These are phyloP conservation scores for Escallonia rubra DNA, from an alignment of 129 eudicot genomes.

Conservation along the genomic window DNA sequence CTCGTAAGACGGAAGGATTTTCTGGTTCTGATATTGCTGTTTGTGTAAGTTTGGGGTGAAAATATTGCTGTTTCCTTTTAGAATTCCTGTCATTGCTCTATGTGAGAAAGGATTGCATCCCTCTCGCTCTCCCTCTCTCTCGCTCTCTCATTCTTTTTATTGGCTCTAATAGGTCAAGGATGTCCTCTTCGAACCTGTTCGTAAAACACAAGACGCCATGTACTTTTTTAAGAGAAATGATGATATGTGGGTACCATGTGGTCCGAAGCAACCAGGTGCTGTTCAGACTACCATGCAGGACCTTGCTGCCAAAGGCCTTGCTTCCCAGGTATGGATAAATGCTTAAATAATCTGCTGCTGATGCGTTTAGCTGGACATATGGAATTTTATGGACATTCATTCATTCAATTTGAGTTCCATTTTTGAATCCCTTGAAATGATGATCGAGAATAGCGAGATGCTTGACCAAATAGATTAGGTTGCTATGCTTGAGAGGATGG, in stretches of 20 bases:
- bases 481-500: no score
- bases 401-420: neutral
- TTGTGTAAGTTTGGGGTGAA: slow-evolving; percentile 60
- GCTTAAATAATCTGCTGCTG: neutral
- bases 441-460: no score
- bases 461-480: no score
- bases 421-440: no score
- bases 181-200: slow-evolving; percentile 97
- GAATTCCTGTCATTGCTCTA: neutral
- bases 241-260: slow-evolving; percentile 92
- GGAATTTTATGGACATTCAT: neutral
- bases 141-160: neutral
- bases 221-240: slow-evolving; percentile 64
- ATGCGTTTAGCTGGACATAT: neutral
- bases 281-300: slow-evolving; percentile 93
- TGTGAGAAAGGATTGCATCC: neutral
- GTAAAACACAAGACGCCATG: slow-evolving; percentile 99
- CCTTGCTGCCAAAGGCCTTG: slow-evolving; percentile 86
- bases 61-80: neutral
- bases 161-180: slow-evolving; percentile 73
- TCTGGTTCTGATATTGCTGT: slow-evolving; percentile 98
- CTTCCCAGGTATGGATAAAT: slow-evolving; percentile 56
- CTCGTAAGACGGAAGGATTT: slow-evolving; percentile 89
- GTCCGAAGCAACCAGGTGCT: slow-evolving; percentile 92
- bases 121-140: no score